Conservation (phyloP, 768 basidiomycete genomes). For the Tylopilus subfusipes region DNA sequence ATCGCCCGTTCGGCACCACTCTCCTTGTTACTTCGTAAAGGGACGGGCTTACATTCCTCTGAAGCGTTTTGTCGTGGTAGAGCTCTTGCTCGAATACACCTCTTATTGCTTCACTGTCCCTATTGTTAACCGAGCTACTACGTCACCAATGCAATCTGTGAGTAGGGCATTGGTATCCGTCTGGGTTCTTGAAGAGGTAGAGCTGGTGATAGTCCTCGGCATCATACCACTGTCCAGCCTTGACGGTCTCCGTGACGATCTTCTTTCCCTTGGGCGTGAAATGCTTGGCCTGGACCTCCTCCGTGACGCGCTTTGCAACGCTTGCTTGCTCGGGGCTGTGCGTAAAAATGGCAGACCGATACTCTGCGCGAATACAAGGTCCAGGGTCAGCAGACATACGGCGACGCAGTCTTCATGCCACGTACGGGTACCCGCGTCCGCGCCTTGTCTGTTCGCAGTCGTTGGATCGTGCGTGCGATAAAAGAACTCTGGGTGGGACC, state of each 20-base stretch:
- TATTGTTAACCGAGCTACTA: background rate
- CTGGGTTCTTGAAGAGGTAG: constrained; percentile 75
- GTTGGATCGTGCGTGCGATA: constrained; percentile 95
- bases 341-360: constrained; percentile 90
- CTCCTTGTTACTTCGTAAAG: constrained; percentile 55
- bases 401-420: constrained; percentile 8
- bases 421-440: constrained; percentile 74
- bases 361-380: constrained; percentile 49
- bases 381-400: constrained; percentile 1
- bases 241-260: constrained; percentile 75
- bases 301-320: constrained; percentile 73
- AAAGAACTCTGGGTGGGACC: constrained; percentile 76
- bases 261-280: constrained; percentile 67
- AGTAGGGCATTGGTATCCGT: constrained; percentile 89
- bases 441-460: constrained; percentile 74
- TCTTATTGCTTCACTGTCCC: background rate
- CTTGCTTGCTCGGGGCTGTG: constrained; percentile 66
- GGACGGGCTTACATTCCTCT: constrained; percentile 53
- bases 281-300: constrained; percentile 80
- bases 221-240: constrained; percentile 75
- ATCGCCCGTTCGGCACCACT: constrained; percentile 63
- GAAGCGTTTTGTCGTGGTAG: constrained; percentile 42
- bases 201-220: constrained; percentile 84
- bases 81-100: background rate
- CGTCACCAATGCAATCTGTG: constrained; percentile 77